phyloP scores from a whole-genome alignment of 345 rosid species.

The Gossypium arboreum region DNA sequence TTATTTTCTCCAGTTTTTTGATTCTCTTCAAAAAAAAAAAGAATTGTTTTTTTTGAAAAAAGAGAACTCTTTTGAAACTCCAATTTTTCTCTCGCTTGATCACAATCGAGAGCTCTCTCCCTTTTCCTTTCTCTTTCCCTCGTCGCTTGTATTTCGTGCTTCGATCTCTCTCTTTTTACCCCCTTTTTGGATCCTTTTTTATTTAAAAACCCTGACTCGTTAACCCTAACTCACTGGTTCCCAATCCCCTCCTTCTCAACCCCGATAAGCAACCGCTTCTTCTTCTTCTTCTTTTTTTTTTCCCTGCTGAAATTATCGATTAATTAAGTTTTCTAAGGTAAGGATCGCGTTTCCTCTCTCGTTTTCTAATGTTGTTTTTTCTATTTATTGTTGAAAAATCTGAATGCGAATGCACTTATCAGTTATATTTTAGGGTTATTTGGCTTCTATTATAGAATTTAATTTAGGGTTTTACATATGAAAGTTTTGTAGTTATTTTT shows the following conservation, averaged over 20 bases:
- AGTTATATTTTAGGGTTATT: background rate
- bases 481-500: background rate
- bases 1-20: background rate
- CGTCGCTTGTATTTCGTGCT: background rate
- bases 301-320: background rate
- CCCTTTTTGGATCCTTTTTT: background rate
- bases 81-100: background rate
- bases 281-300: background rate
- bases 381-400: background rate
- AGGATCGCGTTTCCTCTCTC: background rate
- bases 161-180: background rate
- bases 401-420: background rate
- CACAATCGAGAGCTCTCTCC: constrained; percentile 6
- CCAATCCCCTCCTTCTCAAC: background rate
- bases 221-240: constrained; percentile 14
- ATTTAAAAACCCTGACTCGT: background rate
- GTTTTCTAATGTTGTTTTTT: background rate
- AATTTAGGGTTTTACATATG: constrained; percentile 6
- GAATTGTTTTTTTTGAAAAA: background rate
- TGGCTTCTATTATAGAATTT: background rate
- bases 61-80: background rate
- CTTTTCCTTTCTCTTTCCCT: background rate
- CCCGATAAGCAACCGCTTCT: background rate
- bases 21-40: background rate
- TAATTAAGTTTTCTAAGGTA: constrained; percentile 6